Base-by-base conservation (phyloP, 2,329 filamentous ascomycete species). In the Orbilia oligospora region DNA sequence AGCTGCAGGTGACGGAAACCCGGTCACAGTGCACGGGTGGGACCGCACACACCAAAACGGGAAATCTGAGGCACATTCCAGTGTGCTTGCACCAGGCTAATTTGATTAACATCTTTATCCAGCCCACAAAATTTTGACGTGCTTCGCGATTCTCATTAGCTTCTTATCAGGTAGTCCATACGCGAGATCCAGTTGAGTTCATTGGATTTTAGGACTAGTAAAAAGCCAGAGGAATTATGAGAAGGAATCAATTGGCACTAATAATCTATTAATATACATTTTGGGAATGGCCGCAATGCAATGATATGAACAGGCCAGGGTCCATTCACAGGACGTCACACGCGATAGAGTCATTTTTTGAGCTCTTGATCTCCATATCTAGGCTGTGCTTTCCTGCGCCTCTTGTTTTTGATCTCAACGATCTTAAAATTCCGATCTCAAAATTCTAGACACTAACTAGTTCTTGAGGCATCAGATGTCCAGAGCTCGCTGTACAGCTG, bases 11-110 rank as follows among this genome's bases (percentile, higher is more conserved):
- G 33, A 44, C 56, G 22, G 36, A 61, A 61, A 61, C 56, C 56
- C 20, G 56, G 56, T 61, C 56, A 61, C 56, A 44, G 56, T n/a
- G 18, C 56, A 30, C 6, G 56, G 56, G 56, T 61, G 56, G 56
- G 36, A 61, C 55, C 55, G 55, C 55, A 61, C 51, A 56, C 36
- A 61, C 36, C 55, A 61, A 61, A 61, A 41, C 30, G 55, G 56
- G 20, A 61, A 61, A 20, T 36, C 4, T 44, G 56, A 61, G 20
- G 56, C 56, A 61, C 20, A 61, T 41, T 41, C 53, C 12, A 24
- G 55, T 9, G 33, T 61, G 36, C 33, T n/a, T 44, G 3, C 10
- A 61, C 18, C 18, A 44, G 18, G 56, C 33, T 61, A 61, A 55
- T 33, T 18, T 30, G 14, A n/a, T n/a, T n/a, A n/a, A 53, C 49